Evolutionary conservation across 805 yeast species (phyloP).

Genomic region (Yarrowia porcina): DNA sequence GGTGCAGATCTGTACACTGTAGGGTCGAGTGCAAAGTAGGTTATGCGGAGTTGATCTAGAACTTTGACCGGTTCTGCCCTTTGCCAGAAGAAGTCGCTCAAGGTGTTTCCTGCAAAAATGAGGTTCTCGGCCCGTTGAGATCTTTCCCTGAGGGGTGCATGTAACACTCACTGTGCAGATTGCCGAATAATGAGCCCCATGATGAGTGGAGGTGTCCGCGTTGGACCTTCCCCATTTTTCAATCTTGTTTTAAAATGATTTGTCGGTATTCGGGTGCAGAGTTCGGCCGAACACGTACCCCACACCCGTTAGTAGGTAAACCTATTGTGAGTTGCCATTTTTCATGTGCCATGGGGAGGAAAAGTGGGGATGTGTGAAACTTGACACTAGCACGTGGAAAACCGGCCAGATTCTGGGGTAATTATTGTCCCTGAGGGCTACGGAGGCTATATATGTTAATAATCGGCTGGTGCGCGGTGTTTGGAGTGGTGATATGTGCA

Average conservation of each 20-base stretch:
- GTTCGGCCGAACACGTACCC: slow-evolving; percentile 25
- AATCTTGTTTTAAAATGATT: slow-evolving; percentile 18
- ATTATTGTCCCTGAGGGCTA: background rate
- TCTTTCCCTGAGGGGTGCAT: background rate
- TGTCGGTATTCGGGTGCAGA: slow-evolving; percentile 19
- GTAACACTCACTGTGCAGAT: background rate
- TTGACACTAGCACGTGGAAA: slow-evolving; percentile 4
- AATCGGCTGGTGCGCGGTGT: background rate
- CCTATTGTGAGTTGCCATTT: background rate
- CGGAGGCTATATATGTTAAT: background rate
- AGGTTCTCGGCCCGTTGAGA: background rate
- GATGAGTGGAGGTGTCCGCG: background rate
- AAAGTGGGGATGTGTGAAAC: slow-evolving; percentile 6
- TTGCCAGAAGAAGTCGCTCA: too few species aligned
- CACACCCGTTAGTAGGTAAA: slow-evolving; percentile 16
- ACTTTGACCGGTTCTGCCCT: background rate
- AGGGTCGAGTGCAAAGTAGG: background rate
- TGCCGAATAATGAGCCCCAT: background rate
- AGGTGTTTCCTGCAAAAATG: background rate
- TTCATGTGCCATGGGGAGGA: background rate
- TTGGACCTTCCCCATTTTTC: slow-evolving; percentile 3
- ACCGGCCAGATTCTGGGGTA: background rate
- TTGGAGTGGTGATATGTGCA: background rate
- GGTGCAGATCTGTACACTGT: background rate
- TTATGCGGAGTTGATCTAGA: background rate